These are phyloP conservation scores for Fusarium dimerum DNA, from an alignment of 2,329 filamentous ascomycete genomes.

Conservation along the genomic window DNA sequence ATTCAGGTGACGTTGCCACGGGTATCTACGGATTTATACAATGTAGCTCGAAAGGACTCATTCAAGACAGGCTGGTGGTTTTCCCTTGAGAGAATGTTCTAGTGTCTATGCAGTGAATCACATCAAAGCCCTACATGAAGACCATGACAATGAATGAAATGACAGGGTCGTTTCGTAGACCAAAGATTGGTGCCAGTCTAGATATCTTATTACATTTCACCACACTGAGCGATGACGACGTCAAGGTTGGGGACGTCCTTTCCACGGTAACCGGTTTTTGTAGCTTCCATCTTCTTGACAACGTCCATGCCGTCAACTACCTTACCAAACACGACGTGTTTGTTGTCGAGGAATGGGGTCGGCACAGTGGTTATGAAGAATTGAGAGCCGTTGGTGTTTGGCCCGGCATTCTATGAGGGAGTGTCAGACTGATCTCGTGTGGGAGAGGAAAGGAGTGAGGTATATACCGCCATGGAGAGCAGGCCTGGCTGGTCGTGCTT, in stretches of 20 bases:
- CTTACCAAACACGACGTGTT: slow-evolving; percentile 94
- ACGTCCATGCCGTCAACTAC: slow-evolving; percentile 90
- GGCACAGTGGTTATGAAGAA: slow-evolving; percentile 95
- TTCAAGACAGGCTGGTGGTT: too few relatives aligned
- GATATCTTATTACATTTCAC: slow-evolving; percentile 71
- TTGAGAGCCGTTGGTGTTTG: slow-evolving; percentile 90
- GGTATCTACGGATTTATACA: slow-evolving; percentile 20
- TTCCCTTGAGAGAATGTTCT: too few relatives aligned
- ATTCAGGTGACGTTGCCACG: slow-evolving; percentile 14
- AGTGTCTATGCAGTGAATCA: too few relatives aligned
- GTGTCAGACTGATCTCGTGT: slow-evolving; percentile 3
- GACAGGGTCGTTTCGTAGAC: too few relatives aligned
- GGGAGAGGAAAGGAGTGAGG: neutral
- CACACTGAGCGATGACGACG: slow-evolving; percentile 81
- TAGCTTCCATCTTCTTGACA: slow-evolving; percentile 88
- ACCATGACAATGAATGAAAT: too few relatives aligned
- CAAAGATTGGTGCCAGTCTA: too few relatives aligned
- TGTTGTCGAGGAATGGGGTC: slow-evolving; percentile 85
- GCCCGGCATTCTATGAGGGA: slow-evolving; percentile 72
- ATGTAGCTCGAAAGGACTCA: neutral
- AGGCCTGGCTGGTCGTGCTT: slow-evolving; percentile 80
- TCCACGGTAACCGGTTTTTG: slow-evolving; percentile 71
- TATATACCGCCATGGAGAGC: slow-evolving; percentile 86
- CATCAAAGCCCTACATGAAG: too few relatives aligned
- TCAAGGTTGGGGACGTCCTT: slow-evolving; percentile 85